These are phyloP conservation scores for Penicillium sp. DNA, from an alignment of 2,329 filamentous ascomycete genomes.

Conservation along the genomic window DNA sequence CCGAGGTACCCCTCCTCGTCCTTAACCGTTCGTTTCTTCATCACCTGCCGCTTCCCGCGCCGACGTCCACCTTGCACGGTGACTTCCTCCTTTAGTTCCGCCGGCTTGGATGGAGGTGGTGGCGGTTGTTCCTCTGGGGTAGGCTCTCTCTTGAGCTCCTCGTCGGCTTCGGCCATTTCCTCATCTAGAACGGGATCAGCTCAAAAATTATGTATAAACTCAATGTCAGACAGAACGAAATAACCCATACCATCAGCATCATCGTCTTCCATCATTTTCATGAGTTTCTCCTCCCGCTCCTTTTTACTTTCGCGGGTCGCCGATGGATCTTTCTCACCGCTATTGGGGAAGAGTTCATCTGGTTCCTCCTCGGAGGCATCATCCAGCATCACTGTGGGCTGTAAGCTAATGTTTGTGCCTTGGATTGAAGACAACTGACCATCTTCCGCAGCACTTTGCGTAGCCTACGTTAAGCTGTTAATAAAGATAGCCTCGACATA, in stretches of 20 bases:
- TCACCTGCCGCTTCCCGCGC: slow-evolving; percentile 76
- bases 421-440: slow-evolving; percentile 39
- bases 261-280: slow-evolving; percentile 77
- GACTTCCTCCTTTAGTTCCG: slow-evolving; percentile 55
- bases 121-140: slow-evolving; percentile 42
- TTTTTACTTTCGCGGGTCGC: slow-evolving; percentile 55
- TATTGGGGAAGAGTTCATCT: slow-evolving; percentile 54
- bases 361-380: slow-evolving; percentile 62
- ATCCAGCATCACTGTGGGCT: slow-evolving; percentile 50
- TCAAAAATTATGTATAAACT: slow-evolving; percentile 29
- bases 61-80: slow-evolving; percentile 66
- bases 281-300: slow-evolving; percentile 67
- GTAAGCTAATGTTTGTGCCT: slow-evolving; percentile 31
- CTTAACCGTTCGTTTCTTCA: slow-evolving; percentile 83
- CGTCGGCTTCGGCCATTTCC: slow-evolving; percentile 61
- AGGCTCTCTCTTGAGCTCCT: slow-evolving; percentile 41
- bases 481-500: too few species aligned
- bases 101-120: slow-evolving; percentile 45
- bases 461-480: slow-evolving; percentile 29
- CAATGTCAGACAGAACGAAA: slow-evolving; percentile 27
- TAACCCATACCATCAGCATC: slow-evolving; percentile 28
- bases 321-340: slow-evolving; percentile 39
- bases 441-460: slow-evolving; percentile 53
- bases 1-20: slow-evolving; percentile 90
- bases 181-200: slow-evolving; percentile 50